Percentiles rank a stretch among this genome's conserved stretches.
Evolutionary conservation across 371 early-diverging fungal species (phyloP).

Genomic region (Syncephalis fuscata): DNA sequence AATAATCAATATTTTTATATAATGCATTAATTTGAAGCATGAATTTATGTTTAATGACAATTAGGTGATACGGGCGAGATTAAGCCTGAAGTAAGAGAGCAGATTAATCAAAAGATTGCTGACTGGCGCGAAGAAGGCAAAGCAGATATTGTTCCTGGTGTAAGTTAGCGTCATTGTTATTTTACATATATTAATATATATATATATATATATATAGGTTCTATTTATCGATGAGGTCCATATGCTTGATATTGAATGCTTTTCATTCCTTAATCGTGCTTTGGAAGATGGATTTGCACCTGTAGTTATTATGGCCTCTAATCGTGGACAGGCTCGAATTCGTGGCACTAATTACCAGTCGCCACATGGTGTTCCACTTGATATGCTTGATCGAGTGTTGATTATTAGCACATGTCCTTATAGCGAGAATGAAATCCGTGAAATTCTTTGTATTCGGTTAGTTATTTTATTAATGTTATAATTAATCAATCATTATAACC

Average conservation of each 20-base stretch:
- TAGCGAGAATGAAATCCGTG: constrained; percentile 74
- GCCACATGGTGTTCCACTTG: constrained; percentile 94
- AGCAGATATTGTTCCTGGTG: constrained; percentile 94
- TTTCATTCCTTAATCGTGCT: constrained; percentile 95
- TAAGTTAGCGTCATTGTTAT: constrained; percentile 24
- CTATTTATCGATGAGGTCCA: constrained; percentile 98
- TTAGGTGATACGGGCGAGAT: constrained; percentile 96
- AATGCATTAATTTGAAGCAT: too few relatives aligned
- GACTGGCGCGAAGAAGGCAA: constrained; percentile 95
- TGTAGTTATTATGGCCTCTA: constrained; percentile 96
- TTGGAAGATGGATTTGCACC: constrained; percentile 88
- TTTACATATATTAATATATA: background rate
- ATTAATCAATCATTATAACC: background rate
- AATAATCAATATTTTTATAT: too few relatives aligned
- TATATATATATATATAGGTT: constrained; percentile 22
- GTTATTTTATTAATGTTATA: constrained; percentile 26
- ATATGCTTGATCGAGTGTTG: constrained; percentile 90
- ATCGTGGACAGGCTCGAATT: constrained; percentile 90
- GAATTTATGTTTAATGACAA: too few relatives aligned
- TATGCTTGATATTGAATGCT: constrained; percentile 98
- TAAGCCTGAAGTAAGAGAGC: constrained; percentile 91
- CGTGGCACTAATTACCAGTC: constrained; percentile 9
- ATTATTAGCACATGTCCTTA: constrained; percentile 91
- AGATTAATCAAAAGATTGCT: constrained; percentile 93
- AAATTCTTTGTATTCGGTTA: constrained; percentile 84